Base-by-base conservation (phyloP, 805 yeast species). In the Pachysolen tannophilus region DNA sequence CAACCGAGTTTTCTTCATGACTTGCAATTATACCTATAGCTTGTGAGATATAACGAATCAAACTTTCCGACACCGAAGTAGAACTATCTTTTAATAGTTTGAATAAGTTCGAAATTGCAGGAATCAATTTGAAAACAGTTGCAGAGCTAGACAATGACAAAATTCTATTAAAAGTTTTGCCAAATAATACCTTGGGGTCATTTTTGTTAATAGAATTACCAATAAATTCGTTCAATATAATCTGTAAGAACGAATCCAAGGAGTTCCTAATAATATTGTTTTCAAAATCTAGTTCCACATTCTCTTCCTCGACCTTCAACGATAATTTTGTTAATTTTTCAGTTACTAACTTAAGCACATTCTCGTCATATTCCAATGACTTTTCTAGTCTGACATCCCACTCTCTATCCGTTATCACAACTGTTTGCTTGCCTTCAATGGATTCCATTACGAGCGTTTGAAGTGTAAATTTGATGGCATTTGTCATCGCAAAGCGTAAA, bases 351-450 rank as follows among this genome's bases (percentile, higher is more conserved):
- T 30, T 11, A n/a, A 62, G 60, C 1, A 82, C 83, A 3, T 46
- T 49, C 0, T 63, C 63, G 48, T 86, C 94, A 28, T 69, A 57
- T 27, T 74, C 80, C 8, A 83, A 34, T 0, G 90, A 83, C 39
- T 75, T 82, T 8, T 80, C 85, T 18, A 83, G 46, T 47, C 90
- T 65, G 0, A 71, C 57, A 3, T 63, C 59, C 95, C 95, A 86
- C 34, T 81, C 79, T 42, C 79, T 81, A 50, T 86, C 95, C 16
- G 68, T 58, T 0, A 72, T 72, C 31, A 84, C 53, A 2, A 78
- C 77, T 0, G 87, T 76, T 0, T 55, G 43, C 11, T 66, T 59
- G 0, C 62, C 72, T n/a, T 50, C 46, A 2, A 75, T 56, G 0
- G 92, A 72, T 41, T 82, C 72, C 71, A 83, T 79, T 1, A 80